Percentiles rank a stretch among this genome's conserved stretches.
phyloP scores from a whole-genome alignment of 495 filamentous ascomycete genomes.

The Wilcoxina mikolae region DNA sequence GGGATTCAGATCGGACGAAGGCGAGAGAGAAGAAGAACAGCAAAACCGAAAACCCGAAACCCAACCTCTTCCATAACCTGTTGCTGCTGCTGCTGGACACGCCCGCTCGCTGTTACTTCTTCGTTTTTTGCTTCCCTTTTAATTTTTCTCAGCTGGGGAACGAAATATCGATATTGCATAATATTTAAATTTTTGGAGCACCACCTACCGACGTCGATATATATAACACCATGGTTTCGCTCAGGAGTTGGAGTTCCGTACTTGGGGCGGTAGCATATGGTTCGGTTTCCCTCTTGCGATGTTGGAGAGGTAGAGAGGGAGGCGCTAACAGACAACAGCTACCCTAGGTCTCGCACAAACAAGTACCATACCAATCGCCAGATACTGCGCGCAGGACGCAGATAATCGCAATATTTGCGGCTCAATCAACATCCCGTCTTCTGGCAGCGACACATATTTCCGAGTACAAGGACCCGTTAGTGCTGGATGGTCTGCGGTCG shows the following conservation, averaged over 20 bases:
- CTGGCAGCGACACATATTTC: conserved; percentile 42
- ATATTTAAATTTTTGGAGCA: too few species aligned
- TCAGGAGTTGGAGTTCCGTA: not conserved
- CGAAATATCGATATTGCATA: too few species aligned
- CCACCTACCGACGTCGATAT: too few species aligned
- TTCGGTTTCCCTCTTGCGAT: not conserved
- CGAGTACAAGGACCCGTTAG: conserved; percentile 47
- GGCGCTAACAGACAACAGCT: not conserved
- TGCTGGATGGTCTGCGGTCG: conserved; percentile 51
- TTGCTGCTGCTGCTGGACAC: too few species aligned
- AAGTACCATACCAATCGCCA: too few species aligned
- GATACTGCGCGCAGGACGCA: not conserved
- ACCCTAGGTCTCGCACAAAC: not conserved
- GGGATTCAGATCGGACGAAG: too few species aligned
- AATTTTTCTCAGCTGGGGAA: too few species aligned
- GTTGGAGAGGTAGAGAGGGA: not conserved
- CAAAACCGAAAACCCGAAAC: too few species aligned
- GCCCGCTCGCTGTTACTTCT: too few species aligned
- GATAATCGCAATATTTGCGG: not conserved
- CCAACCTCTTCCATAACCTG: too few species aligned
- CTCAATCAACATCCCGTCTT: conserved; percentile 14
- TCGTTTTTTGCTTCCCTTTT: too few species aligned
- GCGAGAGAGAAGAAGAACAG: too few species aligned
- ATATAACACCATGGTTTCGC: not conserved
- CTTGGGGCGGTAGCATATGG: not conserved